phyloP scores from a whole-genome alignment of 352 stramenopile genomes.

The Phytopythium ostracodes region DNA sequence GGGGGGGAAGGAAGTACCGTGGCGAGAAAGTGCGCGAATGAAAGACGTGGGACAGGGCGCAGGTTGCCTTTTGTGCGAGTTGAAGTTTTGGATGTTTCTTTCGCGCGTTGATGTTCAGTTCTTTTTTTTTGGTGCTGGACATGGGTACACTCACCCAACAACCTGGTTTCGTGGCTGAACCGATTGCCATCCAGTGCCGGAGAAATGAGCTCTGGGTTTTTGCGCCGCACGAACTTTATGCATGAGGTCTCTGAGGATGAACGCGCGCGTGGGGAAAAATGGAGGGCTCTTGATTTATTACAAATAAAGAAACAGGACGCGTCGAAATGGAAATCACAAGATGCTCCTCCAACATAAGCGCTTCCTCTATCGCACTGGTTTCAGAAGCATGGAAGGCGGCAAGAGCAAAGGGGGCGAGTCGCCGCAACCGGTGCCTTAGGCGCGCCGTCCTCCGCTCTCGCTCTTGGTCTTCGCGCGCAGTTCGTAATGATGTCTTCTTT shows the following conservation, averaged over 20 bases:
- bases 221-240: neutral
- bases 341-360: conserved; percentile 4
- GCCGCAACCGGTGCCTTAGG: no score
- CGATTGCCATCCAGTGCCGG: neutral
- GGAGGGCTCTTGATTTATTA: conserved; percentile 20
- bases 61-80: no score
- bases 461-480: conserved; percentile 8
- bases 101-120: no score
- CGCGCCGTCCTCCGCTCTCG: neutral
- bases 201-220: neutral
- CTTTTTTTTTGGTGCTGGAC: no score
- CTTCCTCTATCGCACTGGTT: conserved; percentile 26
- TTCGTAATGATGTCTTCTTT: conserved; percentile 3
- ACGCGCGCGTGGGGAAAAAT: neutral
- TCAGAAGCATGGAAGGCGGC: conserved; percentile 14
- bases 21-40: neutral
- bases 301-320: conserved; percentile 30
- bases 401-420: neutral
- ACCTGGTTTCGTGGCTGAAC: no score
- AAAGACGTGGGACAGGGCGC: conserved; percentile 1
- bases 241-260: neutral
- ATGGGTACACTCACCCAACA: no score
- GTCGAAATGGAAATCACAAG: conserved; percentile 6
- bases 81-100: no score
- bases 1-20: neutral